Evolutionary conservation across 106 monocot species (phyloP).

Genomic region (Dendrobium catenatum): DNA sequence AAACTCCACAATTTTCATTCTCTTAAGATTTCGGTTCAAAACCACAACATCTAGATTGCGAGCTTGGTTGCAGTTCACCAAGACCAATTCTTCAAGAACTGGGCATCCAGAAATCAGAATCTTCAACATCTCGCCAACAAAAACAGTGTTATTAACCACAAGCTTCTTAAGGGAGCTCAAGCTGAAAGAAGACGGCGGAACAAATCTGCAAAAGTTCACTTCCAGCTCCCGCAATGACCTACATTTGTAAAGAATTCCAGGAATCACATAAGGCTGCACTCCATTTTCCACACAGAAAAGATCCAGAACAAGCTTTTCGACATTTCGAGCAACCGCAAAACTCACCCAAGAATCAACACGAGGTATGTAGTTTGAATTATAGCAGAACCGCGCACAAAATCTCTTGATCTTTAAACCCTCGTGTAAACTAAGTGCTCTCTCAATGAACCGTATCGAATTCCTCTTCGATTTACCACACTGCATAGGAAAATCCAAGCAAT

Average conservation of each 20-base stretch:
- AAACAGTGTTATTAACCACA: not conserved
- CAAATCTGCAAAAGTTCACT: not conserved
- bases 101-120: constrained; percentile 4
- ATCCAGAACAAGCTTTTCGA: constrained; percentile 5
- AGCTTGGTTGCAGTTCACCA: constrained; percentile 12
- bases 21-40: constrained; percentile 1
- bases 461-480: not conserved
- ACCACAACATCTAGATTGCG: not conserved
- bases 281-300: not conserved
- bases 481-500: constrained; percentile 4
- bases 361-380: not conserved
- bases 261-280: not conserved
- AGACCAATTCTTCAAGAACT: not conserved
- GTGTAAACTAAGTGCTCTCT: not conserved
- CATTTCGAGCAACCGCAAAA: not conserved
- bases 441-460: not conserved
- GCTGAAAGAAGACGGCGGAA: not conserved
- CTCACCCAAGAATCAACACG: constrained; percentile 6
- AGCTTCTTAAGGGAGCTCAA: constrained; percentile 1
- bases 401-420: constrained; percentile 4
- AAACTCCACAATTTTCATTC: constrained; percentile 2
- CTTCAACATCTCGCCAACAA: not conserved
- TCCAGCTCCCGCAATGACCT: not conserved
- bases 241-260: not conserved
- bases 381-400: not conserved